Evolutionary conservation across 768 basidiomycete genomes (phyloP), one percentile per base, ranked within the genome.

Genomic region (Cubamyces sp.): DNA sequence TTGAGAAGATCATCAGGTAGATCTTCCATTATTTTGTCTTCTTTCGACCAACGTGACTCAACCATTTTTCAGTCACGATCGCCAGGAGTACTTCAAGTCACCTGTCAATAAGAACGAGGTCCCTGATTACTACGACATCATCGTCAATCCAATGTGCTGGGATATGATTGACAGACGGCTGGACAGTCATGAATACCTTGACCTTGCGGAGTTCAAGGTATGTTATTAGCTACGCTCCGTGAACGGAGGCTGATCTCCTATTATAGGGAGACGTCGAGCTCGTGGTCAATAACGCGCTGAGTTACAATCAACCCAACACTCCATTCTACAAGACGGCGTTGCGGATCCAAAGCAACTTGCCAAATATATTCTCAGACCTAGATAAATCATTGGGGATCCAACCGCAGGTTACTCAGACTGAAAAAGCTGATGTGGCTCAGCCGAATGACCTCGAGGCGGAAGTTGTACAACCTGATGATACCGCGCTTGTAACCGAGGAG

Each of bases 101-200:
- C 94, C 96, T 0, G 94, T 98, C 40, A 88, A 87, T 43, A 87
- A 79, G 66, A 77, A 75, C 0, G 85, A 90, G 42, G 93, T 96
- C 0, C 92, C 91, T 1, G 96, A 98, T 70, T 99, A 99, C 72
- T 94, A 90, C 69, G 89, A 93, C 48, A 79, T 97, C 39, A 82
- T 99, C 69, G 82, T 86, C 68, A 78, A 82, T 3, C 97, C 97
- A 0, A 97, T 97, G 93, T 90, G 88, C 62, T 95, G 96, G 87
- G 81, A 80, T 14, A 81, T 80, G 28, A 96, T 99, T 69, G 88
- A 92, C 48, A 74, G 76, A 28, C 96, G 92, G 73, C 78, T 99
- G 30, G 90, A 96, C 54, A 79, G 81, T 39, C 88, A 92, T 61
- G 85, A 90, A 69, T 98, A 98, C 74, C 87, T 87, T 79, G 86